These are phyloP conservation scores for Puccinia polysora DNA, from an alignment of 1,284 basidiomycete genomes.

Conservation along the genomic window DNA sequence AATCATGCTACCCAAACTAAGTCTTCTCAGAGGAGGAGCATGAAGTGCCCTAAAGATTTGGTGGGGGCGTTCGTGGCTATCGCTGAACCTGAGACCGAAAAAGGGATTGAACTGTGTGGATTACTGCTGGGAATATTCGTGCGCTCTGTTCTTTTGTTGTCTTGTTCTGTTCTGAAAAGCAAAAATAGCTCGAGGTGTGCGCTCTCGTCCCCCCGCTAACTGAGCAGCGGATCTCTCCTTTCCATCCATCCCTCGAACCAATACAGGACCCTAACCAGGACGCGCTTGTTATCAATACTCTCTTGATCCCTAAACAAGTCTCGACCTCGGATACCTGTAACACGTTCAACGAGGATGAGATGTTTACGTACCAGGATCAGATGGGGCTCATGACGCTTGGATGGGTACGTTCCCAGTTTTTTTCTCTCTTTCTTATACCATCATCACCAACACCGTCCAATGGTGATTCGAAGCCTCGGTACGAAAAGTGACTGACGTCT, in stretches of 20 bases:
- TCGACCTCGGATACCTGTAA: constrained; percentile 75
- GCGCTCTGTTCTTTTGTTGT: constrained; percentile 1
- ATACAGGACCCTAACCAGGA: constrained; percentile 13
- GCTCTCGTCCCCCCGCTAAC: no score
- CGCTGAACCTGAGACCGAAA: constrained; percentile 61
- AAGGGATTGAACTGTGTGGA: constrained; percentile 65
- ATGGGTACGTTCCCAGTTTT: constrained; percentile 61
- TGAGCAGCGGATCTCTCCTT: no score
- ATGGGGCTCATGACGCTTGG: constrained; percentile 74
- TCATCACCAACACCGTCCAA: background rate
- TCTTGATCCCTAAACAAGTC: constrained; percentile 75
- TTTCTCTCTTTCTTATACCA: background rate
- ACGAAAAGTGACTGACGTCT: background rate
- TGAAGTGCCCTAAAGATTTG: constrained; percentile 55
- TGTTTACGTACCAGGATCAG: constrained; percentile 74
- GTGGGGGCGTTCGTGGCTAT: constrained; percentile 69
- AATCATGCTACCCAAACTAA: background rate
- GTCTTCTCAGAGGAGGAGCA: background rate
- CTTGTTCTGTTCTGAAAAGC: background rate
- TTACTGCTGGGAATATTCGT: constrained; percentile 59
- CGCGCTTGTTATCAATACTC: constrained; percentile 63
- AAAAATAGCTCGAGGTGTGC: no score
- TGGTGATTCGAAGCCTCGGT: constrained; percentile 3
- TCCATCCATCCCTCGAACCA: background rate
- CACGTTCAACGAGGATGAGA: constrained; percentile 78